Conservation (phyloP, 1,284 basidiomycete species). For the Earliella scabrosa region DNA sequence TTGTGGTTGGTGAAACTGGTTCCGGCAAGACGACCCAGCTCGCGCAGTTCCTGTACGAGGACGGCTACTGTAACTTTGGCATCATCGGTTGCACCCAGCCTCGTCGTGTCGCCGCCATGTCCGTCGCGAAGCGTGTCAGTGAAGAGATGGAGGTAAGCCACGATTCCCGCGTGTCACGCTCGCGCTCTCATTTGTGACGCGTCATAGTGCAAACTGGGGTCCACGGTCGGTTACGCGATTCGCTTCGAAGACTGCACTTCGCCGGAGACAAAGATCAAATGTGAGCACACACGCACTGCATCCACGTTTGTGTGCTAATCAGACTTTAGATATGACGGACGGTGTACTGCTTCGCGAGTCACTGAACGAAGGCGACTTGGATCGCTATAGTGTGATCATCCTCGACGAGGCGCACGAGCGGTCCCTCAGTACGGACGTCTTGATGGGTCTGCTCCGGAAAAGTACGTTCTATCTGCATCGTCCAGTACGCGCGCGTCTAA, state of each 20-base stretch:
- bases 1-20: constrained; percentile 96
- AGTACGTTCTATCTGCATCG: constrained; percentile 55
- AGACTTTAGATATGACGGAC: constrained; percentile 88
- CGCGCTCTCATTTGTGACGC: not conserved
- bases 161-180: not conserved
- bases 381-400: constrained; percentile 94
- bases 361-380: constrained; percentile 93
- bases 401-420: constrained; percentile 98
- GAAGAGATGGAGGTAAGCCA: constrained; percentile 88
- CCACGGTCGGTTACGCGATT: constrained; percentile 93
- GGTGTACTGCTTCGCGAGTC: constrained; percentile 96
- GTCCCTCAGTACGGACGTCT: constrained; percentile 93
- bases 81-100: constrained; percentile 97
- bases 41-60: constrained; percentile 92
- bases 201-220: constrained; percentile 81
- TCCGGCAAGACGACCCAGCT: constrained; percentile 96
- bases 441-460: constrained; percentile 95
- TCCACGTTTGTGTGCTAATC: constrained; percentile 5
- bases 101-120: constrained; percentile 97
- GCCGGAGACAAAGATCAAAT: constrained; percentile 93
- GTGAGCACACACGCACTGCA: constrained; percentile 45
- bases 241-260: constrained; percentile 98
- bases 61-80: constrained; percentile 89
- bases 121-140: constrained; percentile 97
- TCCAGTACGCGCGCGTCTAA: constrained; percentile 12